Evolutionary conservation across 805 yeast genomes (phyloP), one percentile per base, ranked within the genome.

Genomic region (Candida nitratophila): DNA sequence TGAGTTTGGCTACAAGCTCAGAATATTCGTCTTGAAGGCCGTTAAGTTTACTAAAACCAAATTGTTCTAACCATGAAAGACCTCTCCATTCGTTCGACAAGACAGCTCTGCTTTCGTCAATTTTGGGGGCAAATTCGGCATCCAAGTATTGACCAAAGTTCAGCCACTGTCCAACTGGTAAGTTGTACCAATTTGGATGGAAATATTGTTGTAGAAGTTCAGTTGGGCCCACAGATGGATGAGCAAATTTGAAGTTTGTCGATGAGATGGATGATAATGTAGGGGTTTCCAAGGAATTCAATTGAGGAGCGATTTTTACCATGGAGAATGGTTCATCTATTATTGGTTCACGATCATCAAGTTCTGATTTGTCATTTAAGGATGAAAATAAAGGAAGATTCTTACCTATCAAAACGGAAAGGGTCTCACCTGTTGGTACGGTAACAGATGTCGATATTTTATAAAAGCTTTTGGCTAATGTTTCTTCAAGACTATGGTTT

Each of bases 301-400:
- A 65, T 50, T 68, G 70, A 8, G 96, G 93, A 22, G 87, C 64
- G 1, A 87, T 77, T 48, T 80, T 81, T 29, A 89, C 69, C n/a
- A 80, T 58, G 39, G 73, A 71, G 55, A 86, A 82, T 14, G 82
- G 81, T 27, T 81, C 81, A 10, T 86, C 87, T 4, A 85, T 72
- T 2, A 73, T 65, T 2, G 85, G 77, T 41, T 79, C 81, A 48
- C 96, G 77, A 38, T 81, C 77, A 58, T 93, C 98, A 42, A 89
- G 64, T 19, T 74, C 67, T 0, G 97, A 86, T 54, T 79, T 83
- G 30, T 77, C 72, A 42, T 57, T 58, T 32, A 83, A 64, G 0
- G 96, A 83, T 6, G 96, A 75, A 58, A 93, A 91, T 41, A 93
- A 68, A 14, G 96, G 95, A 26, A 77, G 71, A 35, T 82, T 88